Evolutionary conservation across 1,139 yeast species (phyloP), one percentile per base, ranked within the genome.

Genomic region (Suhomyces atakaporum): DNA sequence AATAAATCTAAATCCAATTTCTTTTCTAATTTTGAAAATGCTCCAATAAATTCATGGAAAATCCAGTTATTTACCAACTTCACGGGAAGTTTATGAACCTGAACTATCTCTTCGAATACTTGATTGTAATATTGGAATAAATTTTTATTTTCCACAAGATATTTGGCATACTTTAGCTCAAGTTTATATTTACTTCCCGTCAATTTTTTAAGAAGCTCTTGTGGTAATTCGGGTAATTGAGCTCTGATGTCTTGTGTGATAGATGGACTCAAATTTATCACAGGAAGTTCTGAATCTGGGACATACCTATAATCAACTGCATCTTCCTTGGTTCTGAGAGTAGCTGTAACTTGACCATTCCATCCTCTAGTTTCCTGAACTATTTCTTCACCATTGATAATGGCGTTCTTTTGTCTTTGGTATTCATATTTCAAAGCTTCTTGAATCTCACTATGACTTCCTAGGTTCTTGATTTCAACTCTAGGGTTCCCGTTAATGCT

Each of bases 281-380:
- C 62, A 0, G 94, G 89, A 16, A 92, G 63, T 55, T 94, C 98
- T 1, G 95, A 86, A 54, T 92, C 98, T 0, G 97, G 97, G 73
- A 92, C 84, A 56, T 89, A 92, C 51, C 97, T 69, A 58, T 92
- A 92, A 58, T 92, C 98, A 5, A 86, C 75, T 0, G 88, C 77
- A 33, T 79, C 78, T 56, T 90, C 97, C 53, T 94, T 92, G 3
- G 77, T 69, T 56, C 98, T 75, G 35, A 83, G 61, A 34, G 76
- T 72, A 34, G 74, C 69, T 0, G 97, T 90, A 31, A 61, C 60
- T 8, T 56, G 60, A 1, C 96, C 97, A 54, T 83, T 81, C 97
- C 97, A 92, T 11, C 96, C 94, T 51, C 97, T 73, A 0, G 99
- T 94, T 53, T 90, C 96, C 42, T 81, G 79, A 1, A 39, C 45